Evolutionary conservation across 2,329 filamentous ascomycete species (phyloP).

Genomic region (Colletotrichum kahawae): DNA sequence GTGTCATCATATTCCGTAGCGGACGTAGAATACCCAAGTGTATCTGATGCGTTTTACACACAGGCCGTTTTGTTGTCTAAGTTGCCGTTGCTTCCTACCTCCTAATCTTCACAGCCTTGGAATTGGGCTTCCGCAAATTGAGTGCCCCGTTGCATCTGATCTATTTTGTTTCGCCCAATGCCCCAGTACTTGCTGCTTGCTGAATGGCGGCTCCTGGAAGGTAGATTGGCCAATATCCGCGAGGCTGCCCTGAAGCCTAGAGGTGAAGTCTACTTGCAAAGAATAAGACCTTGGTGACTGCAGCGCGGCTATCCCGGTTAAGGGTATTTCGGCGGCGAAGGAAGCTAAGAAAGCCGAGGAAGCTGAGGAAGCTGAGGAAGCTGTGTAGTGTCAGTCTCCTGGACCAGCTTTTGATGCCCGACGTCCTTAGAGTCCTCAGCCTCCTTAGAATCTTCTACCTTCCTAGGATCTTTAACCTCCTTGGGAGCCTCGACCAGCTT

Average conservation of each 20-base stretch:
- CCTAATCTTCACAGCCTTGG: background rate
- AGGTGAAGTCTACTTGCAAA: background rate
- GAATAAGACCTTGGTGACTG: background rate
- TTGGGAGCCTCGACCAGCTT: background rate
- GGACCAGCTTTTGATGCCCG: background rate
- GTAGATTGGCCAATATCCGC: background rate
- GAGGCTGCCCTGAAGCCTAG: background rate
- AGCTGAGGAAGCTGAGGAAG: background rate
- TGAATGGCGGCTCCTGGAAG: background rate
- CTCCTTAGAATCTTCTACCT: background rate
- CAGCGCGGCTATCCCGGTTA: background rate
- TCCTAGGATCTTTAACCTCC: background rate
- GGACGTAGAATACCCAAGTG: background rate
- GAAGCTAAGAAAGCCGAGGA: background rate
- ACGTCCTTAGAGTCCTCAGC: background rate
- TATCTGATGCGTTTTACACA: background rate
- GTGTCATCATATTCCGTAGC: background rate
- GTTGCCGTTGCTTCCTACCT: background rate
- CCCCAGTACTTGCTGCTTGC: background rate
- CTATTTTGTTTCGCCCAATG: background rate
- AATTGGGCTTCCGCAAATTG: background rate
- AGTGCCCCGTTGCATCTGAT: background rate
- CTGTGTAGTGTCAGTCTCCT: background rate
- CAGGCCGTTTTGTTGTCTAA: background rate
- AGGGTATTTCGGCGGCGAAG: background rate